Percentiles rank a stretch among this genome's conserved stretches.
These are phyloP conservation scores for Myriangium duriaei DNA, from an alignment of 2,329 filamentous ascomycete genomes.

Conservation along the genomic window DNA sequence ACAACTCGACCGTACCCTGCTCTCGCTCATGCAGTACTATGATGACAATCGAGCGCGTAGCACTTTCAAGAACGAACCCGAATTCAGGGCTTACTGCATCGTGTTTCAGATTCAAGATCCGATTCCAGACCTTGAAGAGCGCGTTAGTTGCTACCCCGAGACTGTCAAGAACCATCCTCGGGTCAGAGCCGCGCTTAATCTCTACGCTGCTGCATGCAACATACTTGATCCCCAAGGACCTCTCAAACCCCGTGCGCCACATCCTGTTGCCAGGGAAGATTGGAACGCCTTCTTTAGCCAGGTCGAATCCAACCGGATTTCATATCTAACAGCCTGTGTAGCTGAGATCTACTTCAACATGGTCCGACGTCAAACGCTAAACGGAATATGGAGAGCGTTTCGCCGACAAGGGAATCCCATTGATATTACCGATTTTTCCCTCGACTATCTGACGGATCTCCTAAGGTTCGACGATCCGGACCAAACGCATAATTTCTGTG, in stretches of 20 bases:
- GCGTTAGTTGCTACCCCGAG: constrained; percentile 43
- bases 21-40: constrained; percentile 50
- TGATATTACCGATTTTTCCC: constrained; percentile 45
- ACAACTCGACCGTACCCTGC: constrained; percentile 50
- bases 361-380: constrained; percentile 43
- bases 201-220: constrained; percentile 45
- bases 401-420: constrained; percentile 32
- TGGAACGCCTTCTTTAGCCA: constrained; percentile 46
- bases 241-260: constrained; percentile 35
- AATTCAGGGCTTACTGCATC: constrained; percentile 52
- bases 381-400: constrained; percentile 41
- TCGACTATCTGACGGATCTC: constrained; percentile 37
- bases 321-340: constrained; percentile 52
- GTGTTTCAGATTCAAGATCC: constrained; percentile 41
- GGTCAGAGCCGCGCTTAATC: constrained; percentile 43
- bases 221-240: constrained; percentile 40
- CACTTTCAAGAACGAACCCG: constrained; percentile 45
- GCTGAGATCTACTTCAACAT: constrained; percentile 51
- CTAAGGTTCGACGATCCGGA: constrained; percentile 45
- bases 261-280: constrained; percentile 45
- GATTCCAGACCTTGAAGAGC: constrained; percentile 42
- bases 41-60: constrained; percentile 40
- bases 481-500: constrained; percentile 42
- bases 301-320: constrained; percentile 41
- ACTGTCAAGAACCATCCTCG: constrained; percentile 38